Percentiles rank a stretch among this genome's conserved stretches.
These are phyloP conservation scores for Diaporthe amygdali DNA, from an alignment of 2,329 filamentous ascomycete species.

Conservation along the genomic window DNA sequence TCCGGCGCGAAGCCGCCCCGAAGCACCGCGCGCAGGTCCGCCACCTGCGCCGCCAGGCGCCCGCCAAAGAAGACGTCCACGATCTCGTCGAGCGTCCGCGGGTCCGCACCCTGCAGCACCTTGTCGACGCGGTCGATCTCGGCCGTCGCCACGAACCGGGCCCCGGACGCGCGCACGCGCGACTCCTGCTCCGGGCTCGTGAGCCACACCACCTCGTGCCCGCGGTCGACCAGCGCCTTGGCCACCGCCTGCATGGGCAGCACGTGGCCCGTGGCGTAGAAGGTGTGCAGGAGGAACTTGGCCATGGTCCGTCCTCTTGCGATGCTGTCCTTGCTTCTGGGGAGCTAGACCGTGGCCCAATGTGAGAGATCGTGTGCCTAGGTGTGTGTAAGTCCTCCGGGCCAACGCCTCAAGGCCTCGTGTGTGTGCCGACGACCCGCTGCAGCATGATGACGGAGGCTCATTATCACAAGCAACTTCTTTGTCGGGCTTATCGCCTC, in stretches of 20 bases:
- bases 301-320: neutral
- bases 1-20: slow-evolving; percentile 34
- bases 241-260: slow-evolving; percentile 46
- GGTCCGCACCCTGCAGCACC: slow-evolving; percentile 32
- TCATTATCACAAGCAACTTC: too few relatives aligned
- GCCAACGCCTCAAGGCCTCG: too few relatives aligned
- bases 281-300: slow-evolving; percentile 44
- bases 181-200: slow-evolving; percentile 39
- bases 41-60: slow-evolving; percentile 40
- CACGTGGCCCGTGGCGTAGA: slow-evolving; percentile 45
- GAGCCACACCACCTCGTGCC: slow-evolving; percentile 45
- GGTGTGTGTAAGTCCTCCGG: too few relatives aligned
- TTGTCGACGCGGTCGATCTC: slow-evolving; percentile 31
- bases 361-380: too few relatives aligned
- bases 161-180: slow-evolving; percentile 40
- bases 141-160: slow-evolving; percentile 37
- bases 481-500: too few relatives aligned
- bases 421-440: too few relatives aligned
- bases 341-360: too few relatives aligned
- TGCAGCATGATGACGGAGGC: too few relatives aligned
- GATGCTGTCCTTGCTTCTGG: neutral
- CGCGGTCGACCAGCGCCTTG: slow-evolving; percentile 40
- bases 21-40: slow-evolving; percentile 40
- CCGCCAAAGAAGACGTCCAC: slow-evolving; percentile 31
- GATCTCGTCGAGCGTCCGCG: slow-evolving; percentile 39